Conservation (phyloP, 306 rosid genomes). For the Oxytropis ochrocephala region DNA sequence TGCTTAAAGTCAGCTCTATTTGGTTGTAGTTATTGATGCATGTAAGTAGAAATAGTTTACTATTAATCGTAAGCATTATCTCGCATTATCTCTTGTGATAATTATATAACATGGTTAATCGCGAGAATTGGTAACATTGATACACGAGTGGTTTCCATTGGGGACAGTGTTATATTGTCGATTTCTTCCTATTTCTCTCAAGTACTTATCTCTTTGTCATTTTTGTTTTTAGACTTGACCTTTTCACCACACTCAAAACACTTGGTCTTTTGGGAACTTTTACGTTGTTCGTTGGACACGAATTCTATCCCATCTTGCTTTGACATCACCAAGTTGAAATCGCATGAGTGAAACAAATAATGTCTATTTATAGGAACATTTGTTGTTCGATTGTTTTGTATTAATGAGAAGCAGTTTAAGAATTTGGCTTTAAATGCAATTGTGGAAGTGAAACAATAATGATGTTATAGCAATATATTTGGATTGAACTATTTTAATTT, state of each 20-base stretch:
- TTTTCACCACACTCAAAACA: conserved; percentile 79
- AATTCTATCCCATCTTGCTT: conserved; percentile 79
- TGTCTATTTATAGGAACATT: conserved; percentile 20
- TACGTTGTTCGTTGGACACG: conserved; percentile 83
- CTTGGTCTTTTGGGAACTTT: conserved; percentile 66
- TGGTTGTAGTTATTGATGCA: neutral
- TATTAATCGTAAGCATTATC: neutral
- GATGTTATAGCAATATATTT: too few relatives aligned
- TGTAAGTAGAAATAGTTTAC: neutral
- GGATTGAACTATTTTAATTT: too few relatives aligned
- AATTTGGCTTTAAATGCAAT: too few relatives aligned
- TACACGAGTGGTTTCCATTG: neutral
- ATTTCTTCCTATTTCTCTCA: neutral
- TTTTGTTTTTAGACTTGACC: conserved; percentile 48
- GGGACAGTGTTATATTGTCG: neutral
- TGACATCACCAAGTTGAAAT: conserved; percentile 81
- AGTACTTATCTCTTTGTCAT: neutral
- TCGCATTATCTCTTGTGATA: too few relatives aligned
- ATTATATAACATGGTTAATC: conserved; percentile 1
- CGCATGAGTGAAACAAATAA: conserved; percentile 52
- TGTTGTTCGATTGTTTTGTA: too few relatives aligned
- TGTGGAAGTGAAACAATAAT: too few relatives aligned
- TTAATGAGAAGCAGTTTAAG: too few relatives aligned
- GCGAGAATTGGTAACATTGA: neutral
- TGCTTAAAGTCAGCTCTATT: neutral